phyloP scores from a whole-genome alignment of 495 filamentous ascomycete genomes.

The Opeltia flavorubescens region DNA sequence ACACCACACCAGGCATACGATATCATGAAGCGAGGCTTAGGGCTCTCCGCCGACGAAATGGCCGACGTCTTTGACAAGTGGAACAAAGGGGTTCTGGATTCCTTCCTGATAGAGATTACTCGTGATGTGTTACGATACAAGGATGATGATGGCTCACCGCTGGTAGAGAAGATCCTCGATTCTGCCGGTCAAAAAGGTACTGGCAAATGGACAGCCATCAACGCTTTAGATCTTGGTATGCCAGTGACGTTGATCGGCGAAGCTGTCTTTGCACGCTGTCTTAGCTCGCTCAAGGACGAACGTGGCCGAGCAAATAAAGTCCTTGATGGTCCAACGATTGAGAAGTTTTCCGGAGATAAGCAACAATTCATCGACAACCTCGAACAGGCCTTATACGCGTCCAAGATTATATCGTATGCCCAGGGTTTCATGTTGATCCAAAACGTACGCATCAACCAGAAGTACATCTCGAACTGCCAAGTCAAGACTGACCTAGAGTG shows the following conservation, averaged over 20 bases:
- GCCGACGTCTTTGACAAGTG: constrained; percentile 87
- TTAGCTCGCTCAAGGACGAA: constrained; percentile 89
- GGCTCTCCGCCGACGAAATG: constrained; percentile 76
- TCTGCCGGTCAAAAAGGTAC: constrained; percentile 98
- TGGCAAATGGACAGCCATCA: constrained; percentile 99
- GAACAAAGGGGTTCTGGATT: constrained; percentile 98
- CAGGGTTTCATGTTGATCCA: constrained; percentile 99
- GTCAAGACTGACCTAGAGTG: constrained; percentile 15
- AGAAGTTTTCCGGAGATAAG: constrained; percentile 72
- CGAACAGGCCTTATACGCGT: constrained; percentile 96
- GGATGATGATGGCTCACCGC: constrained; percentile 77
- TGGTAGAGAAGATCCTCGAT: constrained; percentile 98
- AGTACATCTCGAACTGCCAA: neutral
- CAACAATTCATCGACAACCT: constrained; percentile 88
- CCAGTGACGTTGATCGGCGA: constrained; percentile 96
- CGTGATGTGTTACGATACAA: constrained; percentile 94
- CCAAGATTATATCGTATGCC: constrained; percentile 99
- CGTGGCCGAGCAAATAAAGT: constrained; percentile 67
- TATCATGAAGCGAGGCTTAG: constrained; percentile 94
- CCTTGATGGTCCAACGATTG: constrained; percentile 60
- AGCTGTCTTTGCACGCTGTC: constrained; percentile 86
- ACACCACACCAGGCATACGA: constrained; percentile 70
- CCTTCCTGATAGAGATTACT: constrained; percentile 98
- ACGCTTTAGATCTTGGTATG: constrained; percentile 96
- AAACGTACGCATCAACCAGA: constrained; percentile 48